Conservation (phyloP, 2,329 filamentous ascomycete genomes). For the Paraphoma sp. region DNA sequence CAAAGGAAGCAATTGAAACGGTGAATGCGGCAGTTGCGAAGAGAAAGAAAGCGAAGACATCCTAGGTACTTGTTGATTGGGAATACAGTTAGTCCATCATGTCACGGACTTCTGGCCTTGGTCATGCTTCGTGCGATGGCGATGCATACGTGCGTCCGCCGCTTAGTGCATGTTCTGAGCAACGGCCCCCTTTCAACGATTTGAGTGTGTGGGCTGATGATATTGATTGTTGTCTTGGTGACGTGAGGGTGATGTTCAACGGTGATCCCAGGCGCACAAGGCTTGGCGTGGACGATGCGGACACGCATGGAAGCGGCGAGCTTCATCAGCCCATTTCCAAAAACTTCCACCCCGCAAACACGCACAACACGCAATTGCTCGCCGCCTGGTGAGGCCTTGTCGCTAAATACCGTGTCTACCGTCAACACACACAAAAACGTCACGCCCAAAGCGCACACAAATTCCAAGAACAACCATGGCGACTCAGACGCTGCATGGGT, state of each 20-base stretch:
- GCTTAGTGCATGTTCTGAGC: not conserved
- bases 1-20: conserved; percentile 44
- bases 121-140: too few species aligned
- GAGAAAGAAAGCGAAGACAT: not conserved
- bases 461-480: conserved; percentile 28
- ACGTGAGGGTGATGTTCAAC: conserved; percentile 1
- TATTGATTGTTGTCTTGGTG: not conserved
- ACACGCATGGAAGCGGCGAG: conserved; percentile 1
- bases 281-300: not conserved
- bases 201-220: not conserved
- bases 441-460: conserved; percentile 12
- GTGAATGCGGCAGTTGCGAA: conserved; percentile 21
- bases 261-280: conserved; percentile 6
- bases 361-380: not conserved
- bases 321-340: conserved; percentile 7
- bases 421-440: not conserved
- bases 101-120: too few species aligned
- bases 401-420: not conserved
- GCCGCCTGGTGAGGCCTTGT: not conserved
- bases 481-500: conserved; percentile 68
- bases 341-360: conserved; percentile 1
- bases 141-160: too few species aligned
- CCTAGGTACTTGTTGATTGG: too few species aligned
- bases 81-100: too few species aligned
- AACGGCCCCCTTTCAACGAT: not conserved